Percentiles rank a stretch among this genome's conserved stretches.
phyloP scores from a whole-genome alignment of 768 basidiomycete species.

The Lentinula edodes region DNA sequence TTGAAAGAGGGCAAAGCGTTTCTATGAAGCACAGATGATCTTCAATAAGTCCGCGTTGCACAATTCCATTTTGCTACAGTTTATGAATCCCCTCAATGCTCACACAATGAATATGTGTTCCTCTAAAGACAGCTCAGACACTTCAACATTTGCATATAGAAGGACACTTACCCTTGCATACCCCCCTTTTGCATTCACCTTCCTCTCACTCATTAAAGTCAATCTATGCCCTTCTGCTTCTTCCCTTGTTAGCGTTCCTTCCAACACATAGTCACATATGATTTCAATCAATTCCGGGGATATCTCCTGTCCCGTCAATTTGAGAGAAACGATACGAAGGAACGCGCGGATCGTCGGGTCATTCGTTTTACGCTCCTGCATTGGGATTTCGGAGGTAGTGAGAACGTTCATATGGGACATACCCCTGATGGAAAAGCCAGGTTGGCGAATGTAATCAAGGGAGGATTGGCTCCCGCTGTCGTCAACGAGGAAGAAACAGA shows the following conservation, averaged over 20 bases:
- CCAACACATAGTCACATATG: neutral
- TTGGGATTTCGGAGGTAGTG: conserved; percentile 2
- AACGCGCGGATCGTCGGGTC: neutral
- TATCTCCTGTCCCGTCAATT: neutral
- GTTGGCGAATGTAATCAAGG: neutral
- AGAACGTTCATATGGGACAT: neutral
- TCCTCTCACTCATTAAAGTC: neutral
- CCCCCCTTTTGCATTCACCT: neutral
- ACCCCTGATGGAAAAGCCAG: neutral
- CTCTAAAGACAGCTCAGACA: neutral
- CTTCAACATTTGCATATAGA: neutral
- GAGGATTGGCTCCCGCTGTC: neutral
- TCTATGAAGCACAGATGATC: no score
- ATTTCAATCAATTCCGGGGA: neutral
- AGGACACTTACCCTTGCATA: neutral
- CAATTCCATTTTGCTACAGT: no score
- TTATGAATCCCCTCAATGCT: neutral
- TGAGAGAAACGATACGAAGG: neutral
- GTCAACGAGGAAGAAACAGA: conserved; percentile 3
- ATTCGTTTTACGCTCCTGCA: neutral
- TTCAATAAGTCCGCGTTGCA: no score
- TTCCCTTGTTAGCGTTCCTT: neutral
- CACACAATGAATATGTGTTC: neutral
- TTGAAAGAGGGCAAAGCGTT: no score
- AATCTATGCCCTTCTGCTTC: neutral